These are phyloP conservation scores for Ottelia alismoides DNA, from an alignment of 106 monocot genomes.

Conservation along the genomic window DNA sequence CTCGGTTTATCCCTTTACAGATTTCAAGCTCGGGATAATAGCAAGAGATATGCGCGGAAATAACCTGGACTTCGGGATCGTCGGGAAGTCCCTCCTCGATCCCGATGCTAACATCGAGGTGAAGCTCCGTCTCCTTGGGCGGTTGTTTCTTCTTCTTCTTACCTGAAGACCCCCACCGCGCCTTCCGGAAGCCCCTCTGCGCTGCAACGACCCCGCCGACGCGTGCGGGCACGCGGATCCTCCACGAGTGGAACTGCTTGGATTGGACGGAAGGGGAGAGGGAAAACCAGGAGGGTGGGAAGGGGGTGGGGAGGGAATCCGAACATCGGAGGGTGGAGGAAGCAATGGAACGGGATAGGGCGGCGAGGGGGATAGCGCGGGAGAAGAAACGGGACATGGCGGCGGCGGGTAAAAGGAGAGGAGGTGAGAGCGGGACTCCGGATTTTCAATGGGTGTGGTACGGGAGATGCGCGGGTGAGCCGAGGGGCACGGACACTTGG, in stretches of 20 bases:
- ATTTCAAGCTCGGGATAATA: no score
- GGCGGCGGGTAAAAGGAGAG: not conserved
- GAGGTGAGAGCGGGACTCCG: not conserved
- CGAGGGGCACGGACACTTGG: no score
- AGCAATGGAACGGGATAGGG: not conserved
- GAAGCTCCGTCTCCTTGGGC: slow-evolving; percentile 42
- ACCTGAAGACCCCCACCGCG: slow-evolving; percentile 14
- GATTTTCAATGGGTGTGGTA: no score
- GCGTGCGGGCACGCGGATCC: slow-evolving; percentile 12
- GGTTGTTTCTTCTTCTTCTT: slow-evolving; percentile 24
- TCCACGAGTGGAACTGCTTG: slow-evolving; percentile 5
- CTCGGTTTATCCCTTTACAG: no score
- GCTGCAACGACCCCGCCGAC: slow-evolving; percentile 26
- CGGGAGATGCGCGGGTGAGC: no score
- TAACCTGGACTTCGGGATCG: slow-evolving; percentile 59
- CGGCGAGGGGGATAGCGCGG: slow-evolving; percentile 26
- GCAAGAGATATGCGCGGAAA: not conserved
- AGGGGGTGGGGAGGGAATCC: no score
- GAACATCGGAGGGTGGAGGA: no score
- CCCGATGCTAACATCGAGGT: slow-evolving; percentile 48
- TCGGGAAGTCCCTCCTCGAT: slow-evolving; percentile 73
- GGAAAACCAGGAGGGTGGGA: no score
- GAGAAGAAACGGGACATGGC: slow-evolving; percentile 47
- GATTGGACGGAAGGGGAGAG: no score
- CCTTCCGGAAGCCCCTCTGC: slow-evolving; percentile 45